These are phyloP conservation scores for Tympanopsis confertula DNA, from an alignment of 2,329 filamentous ascomycete genomes.

Conservation along the genomic window DNA sequence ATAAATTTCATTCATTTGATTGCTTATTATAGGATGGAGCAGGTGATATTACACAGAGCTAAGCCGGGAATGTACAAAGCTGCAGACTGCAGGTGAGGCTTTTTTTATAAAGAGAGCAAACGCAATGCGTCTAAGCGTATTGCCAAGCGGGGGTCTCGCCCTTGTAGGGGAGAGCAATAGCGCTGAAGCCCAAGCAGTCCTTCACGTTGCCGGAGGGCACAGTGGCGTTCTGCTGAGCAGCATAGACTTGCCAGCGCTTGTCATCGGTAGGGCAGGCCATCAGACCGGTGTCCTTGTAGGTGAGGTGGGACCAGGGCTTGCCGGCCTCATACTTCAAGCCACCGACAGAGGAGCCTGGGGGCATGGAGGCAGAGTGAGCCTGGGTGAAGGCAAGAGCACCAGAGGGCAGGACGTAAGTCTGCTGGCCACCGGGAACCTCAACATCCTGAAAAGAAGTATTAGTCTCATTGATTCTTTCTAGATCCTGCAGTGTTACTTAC, in stretches of 20 bases:
- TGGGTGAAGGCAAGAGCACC: conserved; percentile 43
- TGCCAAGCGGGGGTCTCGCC: not conserved
- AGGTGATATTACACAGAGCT: too few relatives aligned
- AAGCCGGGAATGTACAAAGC: too few relatives aligned
- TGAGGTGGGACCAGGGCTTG: not conserved
- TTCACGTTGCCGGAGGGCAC: not conserved
- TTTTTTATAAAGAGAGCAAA: too few relatives aligned
- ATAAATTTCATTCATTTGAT: not conserved
- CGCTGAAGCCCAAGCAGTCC: not conserved
- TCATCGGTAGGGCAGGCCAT: not conserved
- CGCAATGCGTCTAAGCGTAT: not conserved
- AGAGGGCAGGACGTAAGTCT: conserved; percentile 40
- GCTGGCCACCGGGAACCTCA: conserved; percentile 50
- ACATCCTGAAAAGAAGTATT: too few relatives aligned
- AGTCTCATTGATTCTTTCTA: not conserved
- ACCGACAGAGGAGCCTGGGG: conserved; percentile 33
- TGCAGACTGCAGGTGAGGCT: too few relatives aligned
- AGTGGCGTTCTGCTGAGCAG: not conserved
- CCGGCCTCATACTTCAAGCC: conserved; percentile 26
- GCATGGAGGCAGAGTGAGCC: conserved; percentile 39
- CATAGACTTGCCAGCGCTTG: not conserved
- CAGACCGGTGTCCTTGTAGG: too few relatives aligned
- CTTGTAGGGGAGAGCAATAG: not conserved
- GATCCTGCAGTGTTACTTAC: not conserved
- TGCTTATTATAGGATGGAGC: too few relatives aligned